Conservation (phyloP, 805 yeast species). For the Ogataea parapolymorpha region DNA sequence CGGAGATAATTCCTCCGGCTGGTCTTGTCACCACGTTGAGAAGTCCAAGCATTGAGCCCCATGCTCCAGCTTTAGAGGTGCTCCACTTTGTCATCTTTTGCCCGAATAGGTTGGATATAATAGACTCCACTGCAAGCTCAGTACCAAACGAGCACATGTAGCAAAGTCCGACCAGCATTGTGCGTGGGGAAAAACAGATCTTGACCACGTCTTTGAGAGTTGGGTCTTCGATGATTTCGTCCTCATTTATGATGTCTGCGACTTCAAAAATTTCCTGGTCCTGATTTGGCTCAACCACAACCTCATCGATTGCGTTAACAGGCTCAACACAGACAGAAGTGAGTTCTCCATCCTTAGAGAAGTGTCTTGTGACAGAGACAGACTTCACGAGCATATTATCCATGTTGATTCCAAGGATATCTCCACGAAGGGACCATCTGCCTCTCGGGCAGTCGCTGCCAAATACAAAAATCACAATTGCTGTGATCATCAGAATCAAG, state of each 20-base stretch:
- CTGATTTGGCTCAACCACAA: background rate
- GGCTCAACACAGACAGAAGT: conserved; percentile 6
- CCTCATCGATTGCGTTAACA: conserved; percentile 4
- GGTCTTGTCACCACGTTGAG: conserved; percentile 32
- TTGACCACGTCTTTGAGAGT: conserved; percentile 15
- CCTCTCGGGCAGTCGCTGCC: conserved; percentile 38
- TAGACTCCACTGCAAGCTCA: conserved; percentile 30
- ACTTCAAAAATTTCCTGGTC: conserved; percentile 1
- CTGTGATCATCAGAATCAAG: conserved; percentile 29
- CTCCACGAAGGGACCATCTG: conserved; percentile 31
- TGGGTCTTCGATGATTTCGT: conserved; percentile 29
- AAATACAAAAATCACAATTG: conserved; percentile 22
- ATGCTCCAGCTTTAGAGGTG: conserved; percentile 27
- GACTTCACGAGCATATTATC: conserved; percentile 25
- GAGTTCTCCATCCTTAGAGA: conserved; percentile 6
- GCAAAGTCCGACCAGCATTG: conserved; percentile 28
- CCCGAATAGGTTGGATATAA: conserved; percentile 24
- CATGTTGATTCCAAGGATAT: conserved; percentile 24
- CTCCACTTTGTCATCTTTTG: conserved; percentile 18
- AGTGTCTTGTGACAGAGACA: conserved; percentile 21
- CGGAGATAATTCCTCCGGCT: conserved; percentile 30
- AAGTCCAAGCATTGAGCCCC: conserved; percentile 35
- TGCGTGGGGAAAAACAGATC: conserved; percentile 25
- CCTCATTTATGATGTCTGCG: conserved; percentile 20
- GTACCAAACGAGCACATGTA: conserved; percentile 31